A percentile compares a stretch with the other conserved stretches of the same genome.
phyloP scores from a whole-genome alignment of 331 rosid genomes.

The Malus hybrid region DNA sequence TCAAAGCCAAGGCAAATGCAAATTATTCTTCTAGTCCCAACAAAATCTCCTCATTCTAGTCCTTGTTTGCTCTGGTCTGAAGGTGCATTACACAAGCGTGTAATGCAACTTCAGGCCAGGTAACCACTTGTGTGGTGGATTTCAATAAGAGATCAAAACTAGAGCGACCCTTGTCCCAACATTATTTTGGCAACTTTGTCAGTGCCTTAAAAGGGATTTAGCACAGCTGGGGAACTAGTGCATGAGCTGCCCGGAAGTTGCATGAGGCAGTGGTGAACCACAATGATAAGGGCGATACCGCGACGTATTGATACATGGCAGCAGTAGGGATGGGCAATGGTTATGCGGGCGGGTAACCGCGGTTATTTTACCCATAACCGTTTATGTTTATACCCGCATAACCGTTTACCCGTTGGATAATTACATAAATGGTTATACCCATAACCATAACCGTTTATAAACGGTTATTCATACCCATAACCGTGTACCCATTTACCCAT shows the following conservation, averaged over 20 bases:
- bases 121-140: constrained; percentile 16
- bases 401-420: too few relatives aligned
- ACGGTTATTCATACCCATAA: too few relatives aligned
- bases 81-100: constrained; percentile 44
- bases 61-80: constrained; percentile 58
- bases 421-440: too few relatives aligned
- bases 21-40: constrained; percentile 5
- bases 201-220: background rate
- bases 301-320: constrained; percentile 13
- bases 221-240: constrained; percentile 29
- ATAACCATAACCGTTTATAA: too few relatives aligned
- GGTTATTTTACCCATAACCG: too few relatives aligned
- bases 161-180: constrained; percentile 27
- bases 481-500: too few relatives aligned
- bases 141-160: constrained; percentile 34
- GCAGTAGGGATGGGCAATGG: background rate
- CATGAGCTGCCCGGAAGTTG: constrained; percentile 64
- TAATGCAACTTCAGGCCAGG: background rate
- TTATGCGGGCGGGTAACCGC: too few relatives aligned
- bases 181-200: constrained; percentile 51
- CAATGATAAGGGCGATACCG: background rate
- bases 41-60: constrained; percentile 50
- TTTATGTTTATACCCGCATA: background rate
- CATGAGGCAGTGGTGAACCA: constrained; percentile 38
- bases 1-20: constrained; percentile 52